Evolutionary conservation across 129 eudicot species (phyloP).

Genomic region (Centaurea solstitialis): DNA sequence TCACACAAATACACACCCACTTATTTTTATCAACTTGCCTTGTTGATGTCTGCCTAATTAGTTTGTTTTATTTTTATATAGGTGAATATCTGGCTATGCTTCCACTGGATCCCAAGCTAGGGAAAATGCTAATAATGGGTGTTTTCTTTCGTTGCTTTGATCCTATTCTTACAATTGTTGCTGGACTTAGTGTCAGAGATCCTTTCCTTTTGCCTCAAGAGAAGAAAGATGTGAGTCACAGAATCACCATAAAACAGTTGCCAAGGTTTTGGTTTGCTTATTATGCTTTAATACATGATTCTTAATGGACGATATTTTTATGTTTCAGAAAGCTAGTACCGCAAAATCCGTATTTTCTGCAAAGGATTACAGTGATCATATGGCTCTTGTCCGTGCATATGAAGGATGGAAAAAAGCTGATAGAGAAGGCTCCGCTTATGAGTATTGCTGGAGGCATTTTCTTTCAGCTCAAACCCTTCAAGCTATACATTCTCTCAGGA

Average conservation of each 20-base stretch:
- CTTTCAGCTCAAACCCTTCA: slow-evolving; percentile 97
- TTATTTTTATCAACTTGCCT: not conserved
- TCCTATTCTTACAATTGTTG: slow-evolving; percentile 93
- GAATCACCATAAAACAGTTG: slow-evolving; percentile 9
- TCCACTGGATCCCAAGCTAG: slow-evolving; percentile 97
- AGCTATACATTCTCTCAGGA: slow-evolving; percentile 95
- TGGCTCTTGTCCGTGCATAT: slow-evolving; percentile 99
- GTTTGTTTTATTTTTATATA: slow-evolving; percentile 27
- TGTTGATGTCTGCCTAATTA: not conserved
- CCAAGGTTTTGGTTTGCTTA: slow-evolving; percentile 5
- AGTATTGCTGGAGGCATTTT: slow-evolving; percentile 96
- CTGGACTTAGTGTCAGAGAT: slow-evolving; percentile 97
- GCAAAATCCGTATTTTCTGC: slow-evolving; percentile 97
- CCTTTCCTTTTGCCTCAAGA: slow-evolving; percentile 99
- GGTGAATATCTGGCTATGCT: slow-evolving; percentile 87
- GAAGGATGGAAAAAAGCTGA: slow-evolving; percentile 99
- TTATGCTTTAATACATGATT: slow-evolving; percentile 14
- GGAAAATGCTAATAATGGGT: slow-evolving; percentile 98
- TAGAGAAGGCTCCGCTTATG: slow-evolving; percentile 95
- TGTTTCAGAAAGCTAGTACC: slow-evolving; percentile 82
- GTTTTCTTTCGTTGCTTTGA: slow-evolving; percentile 94
- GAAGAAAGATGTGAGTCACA: slow-evolving; percentile 77
- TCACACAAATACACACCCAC: not conserved
- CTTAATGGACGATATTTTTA: slow-evolving; percentile 7
- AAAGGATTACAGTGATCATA: slow-evolving; percentile 97